Base-by-base conservation (phyloP, 352 stramenopile species). In the Pythium scleroteichum region DNA sequence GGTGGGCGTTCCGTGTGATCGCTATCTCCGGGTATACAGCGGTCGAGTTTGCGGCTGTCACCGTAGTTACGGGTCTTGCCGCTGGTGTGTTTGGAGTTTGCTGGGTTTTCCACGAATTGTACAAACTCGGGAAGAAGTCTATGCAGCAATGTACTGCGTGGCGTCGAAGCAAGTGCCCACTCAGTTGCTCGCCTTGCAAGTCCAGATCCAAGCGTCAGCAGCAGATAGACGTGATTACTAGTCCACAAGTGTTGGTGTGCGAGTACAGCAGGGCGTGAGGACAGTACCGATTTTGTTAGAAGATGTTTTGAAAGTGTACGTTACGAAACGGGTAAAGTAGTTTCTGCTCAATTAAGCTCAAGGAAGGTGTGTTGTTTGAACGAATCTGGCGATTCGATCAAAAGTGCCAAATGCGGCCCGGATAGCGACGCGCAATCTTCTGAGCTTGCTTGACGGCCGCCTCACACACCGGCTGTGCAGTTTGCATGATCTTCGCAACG, bases 51-150 rank as follows among this genome's bases (percentile, higher is more conserved):
- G 22, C 50, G 2, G 56, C 41, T 9, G 56, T 64, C 4, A 64
- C 56, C 1, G 41, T 64, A 13, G 29, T 64, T 26, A 64, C 56
- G 23, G 56, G 56, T 2, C 22, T 64, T 17, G 56, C 56, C n/a
- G 56, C 56, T 2, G 41, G 47, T 1, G 24, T 65, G 12, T 58
- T 65, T 35, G 58, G 58, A 1, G 32, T 65, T 19, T 65, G 49
- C 29, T 65, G 58, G 58, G 50, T 20, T 20, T 58, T 52, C 20
- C 49, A 59, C 27, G 58, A 54, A 19, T 46, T 64, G 23, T 64
- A 64, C 56, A 64, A 64, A 19, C 56, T 64, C 0, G 56, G 56
- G 13, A 64, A 64, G 23, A 53, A 35, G 26, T 65, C 58, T 14
- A 23, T 65, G 12, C 49, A 45, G 27, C 49, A n/a, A 8, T 59